Evolutionary conservation across 106 monocot genomes (phyloP).

Genomic region (Platanthera zijinensis): DNA sequence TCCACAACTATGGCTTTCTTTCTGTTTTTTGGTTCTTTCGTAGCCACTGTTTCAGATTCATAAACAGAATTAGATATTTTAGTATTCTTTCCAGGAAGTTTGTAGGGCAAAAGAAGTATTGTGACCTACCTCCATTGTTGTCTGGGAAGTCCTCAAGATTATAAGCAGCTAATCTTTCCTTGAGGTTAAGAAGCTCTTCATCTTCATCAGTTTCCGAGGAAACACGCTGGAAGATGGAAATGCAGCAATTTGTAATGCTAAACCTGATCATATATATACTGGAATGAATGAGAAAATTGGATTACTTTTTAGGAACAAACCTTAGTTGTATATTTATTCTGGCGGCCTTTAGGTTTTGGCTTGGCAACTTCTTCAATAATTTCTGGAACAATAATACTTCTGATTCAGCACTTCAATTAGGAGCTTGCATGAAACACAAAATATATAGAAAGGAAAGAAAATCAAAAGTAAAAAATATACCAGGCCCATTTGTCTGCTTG

Average conservation of each 20-base stretch:
- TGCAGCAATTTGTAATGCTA: too few species aligned
- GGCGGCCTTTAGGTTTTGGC: constrained; percentile 29
- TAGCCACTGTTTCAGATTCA: constrained; percentile 31
- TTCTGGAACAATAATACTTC: background rate
- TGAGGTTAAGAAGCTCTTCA: constrained; percentile 49
- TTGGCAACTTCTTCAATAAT: constrained; percentile 9
- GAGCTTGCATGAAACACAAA: too few species aligned
- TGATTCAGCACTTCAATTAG: background rate
- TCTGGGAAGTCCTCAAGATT: constrained; percentile 68
- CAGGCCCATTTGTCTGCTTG: too few species aligned
- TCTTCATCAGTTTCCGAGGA: constrained; percentile 55
- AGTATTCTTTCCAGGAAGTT: background rate
- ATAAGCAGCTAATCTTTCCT: constrained; percentile 64
- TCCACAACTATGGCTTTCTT: constrained; percentile 13
- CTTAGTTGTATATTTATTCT: constrained; percentile 49
- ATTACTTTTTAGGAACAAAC: constrained; percentile 8
- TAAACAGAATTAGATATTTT: background rate
- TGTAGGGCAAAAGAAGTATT: background rate
- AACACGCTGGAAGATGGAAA: background rate
- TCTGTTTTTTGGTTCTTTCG: constrained; percentile 10
- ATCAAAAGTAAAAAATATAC: constrained; percentile 5
- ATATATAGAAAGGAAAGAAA: background rate
- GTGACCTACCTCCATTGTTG: too few species aligned
- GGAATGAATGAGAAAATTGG: background rate
- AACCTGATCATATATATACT: background rate